Conservation (phyloP, 2,329 filamentous ascomycete species). For the Fusarium miscanthi region DNA sequence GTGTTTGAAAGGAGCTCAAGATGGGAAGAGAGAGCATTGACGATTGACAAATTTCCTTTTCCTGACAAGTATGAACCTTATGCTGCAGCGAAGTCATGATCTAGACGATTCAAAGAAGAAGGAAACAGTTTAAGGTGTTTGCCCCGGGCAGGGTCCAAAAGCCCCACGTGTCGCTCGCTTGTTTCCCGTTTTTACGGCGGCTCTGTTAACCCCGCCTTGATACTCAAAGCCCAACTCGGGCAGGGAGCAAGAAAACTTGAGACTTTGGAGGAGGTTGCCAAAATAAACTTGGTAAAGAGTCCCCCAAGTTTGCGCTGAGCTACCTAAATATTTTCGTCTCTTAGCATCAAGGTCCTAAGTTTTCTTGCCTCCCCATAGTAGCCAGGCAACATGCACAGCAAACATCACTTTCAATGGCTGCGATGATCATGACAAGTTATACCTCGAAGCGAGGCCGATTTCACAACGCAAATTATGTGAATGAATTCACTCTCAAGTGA, state of each 20-base stretch:
- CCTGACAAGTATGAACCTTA: not conserved
- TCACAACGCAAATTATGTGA: not conserved
- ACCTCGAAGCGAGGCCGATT: not conserved
- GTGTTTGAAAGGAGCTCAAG: not conserved
- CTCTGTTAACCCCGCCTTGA: conserved; percentile 8
- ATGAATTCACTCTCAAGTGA: not conserved
- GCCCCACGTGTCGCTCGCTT: conserved; percentile 33
- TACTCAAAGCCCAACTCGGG: not conserved
- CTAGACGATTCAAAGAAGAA: not conserved
- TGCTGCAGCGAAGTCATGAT: not conserved
- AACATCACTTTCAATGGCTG: not conserved
- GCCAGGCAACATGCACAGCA: not conserved
- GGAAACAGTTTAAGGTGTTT: not conserved
- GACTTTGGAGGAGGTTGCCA: too few relatives aligned
- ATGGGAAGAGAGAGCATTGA: not conserved
- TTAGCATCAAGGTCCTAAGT: too few relatives aligned
- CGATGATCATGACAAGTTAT: not conserved
- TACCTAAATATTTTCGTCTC: too few relatives aligned
- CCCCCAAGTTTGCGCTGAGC: too few relatives aligned
- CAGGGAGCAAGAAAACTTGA: too few relatives aligned
- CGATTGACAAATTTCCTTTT: not conserved
- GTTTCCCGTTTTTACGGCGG: conserved; percentile 18
- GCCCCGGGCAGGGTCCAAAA: conserved; percentile 30
- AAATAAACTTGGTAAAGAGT: too few relatives aligned
- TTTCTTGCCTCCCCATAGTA: too few relatives aligned